Conservation (phyloP, 306 rosid species). For the Malus sylvestris region DNA sequence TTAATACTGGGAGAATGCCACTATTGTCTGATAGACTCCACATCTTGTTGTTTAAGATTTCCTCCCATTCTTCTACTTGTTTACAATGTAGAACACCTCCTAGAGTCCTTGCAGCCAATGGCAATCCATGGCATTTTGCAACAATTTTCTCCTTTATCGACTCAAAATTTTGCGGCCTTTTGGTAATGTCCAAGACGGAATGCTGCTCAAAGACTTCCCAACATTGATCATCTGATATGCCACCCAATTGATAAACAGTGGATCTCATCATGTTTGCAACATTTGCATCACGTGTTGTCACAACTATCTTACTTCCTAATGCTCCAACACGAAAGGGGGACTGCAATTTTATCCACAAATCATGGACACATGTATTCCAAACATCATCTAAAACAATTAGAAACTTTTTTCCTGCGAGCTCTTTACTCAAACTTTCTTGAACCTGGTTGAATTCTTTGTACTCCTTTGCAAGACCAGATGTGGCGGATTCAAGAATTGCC, state of each 20-base stretch:
- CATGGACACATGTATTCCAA: slow-evolving; percentile 15
- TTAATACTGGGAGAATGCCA: slow-evolving; percentile 9
- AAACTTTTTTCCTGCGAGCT: not conserved
- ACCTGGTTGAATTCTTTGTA: not conserved
- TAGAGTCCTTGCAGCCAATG: slow-evolving; percentile 24
- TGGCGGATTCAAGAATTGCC: too few species aligned
- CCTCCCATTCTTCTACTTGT: slow-evolving; percentile 5
- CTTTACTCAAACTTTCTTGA: not conserved
- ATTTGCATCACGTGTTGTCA: slow-evolving; percentile 17
- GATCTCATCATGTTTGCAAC: slow-evolving; percentile 13
- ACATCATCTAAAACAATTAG: slow-evolving; percentile 24
- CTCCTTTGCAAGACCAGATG: too few species aligned
- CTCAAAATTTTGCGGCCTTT: not conserved
- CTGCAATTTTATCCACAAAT: slow-evolving; percentile 3
- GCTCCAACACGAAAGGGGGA: slow-evolving; percentile 12
- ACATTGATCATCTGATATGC: slow-evolving; percentile 9
- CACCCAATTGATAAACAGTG: not conserved
- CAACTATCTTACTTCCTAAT: slow-evolving; percentile 13
- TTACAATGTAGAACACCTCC: slow-evolving; percentile 19
- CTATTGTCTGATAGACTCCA: slow-evolving; percentile 8
- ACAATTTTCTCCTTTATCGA: slow-evolving; percentile 10
- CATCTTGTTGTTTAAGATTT: not conserved
- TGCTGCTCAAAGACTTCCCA: slow-evolving; percentile 7
- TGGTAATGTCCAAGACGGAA: not conserved
- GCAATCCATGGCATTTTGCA: slow-evolving; percentile 19